phyloP scores from a whole-genome alignment of 1,284 basidiomycete genomes.

The Fomitopsis schrenkii region DNA sequence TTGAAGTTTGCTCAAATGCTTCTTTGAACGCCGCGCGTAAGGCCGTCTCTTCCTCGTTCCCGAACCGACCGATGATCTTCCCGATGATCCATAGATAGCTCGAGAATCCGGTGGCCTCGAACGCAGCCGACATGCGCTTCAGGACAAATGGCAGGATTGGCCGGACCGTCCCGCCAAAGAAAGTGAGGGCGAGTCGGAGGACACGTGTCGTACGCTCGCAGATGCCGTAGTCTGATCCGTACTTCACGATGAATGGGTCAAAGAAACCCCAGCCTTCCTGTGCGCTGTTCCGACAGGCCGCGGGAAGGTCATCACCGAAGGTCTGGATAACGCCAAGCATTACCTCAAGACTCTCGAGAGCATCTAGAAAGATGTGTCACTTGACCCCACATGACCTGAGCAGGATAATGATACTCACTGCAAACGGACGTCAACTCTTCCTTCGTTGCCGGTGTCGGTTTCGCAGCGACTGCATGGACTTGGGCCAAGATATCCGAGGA shows the following conservation, averaged over 20 bases:
- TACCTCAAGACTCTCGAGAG: slow-evolving; percentile 85
- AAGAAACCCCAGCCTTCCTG: slow-evolving; percentile 83
- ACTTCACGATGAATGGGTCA: slow-evolving; percentile 76
- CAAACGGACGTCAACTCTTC: slow-evolving; percentile 48
- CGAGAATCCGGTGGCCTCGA: slow-evolving; percentile 80
- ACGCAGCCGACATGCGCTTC: slow-evolving; percentile 72
- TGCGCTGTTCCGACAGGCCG: slow-evolving; percentile 76
- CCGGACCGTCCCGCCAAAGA: slow-evolving; percentile 74
- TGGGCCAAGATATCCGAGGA: slow-evolving; percentile 69
- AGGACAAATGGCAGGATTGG: slow-evolving; percentile 71
- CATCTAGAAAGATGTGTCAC: slow-evolving; percentile 44
- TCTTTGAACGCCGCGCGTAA: slow-evolving; percentile 56
- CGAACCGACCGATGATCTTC: slow-evolving; percentile 76
- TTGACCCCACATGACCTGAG: slow-evolving; percentile 11
- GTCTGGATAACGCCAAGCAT: slow-evolving; percentile 80
- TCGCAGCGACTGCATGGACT: slow-evolving; percentile 58
- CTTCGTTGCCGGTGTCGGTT: slow-evolving; percentile 49
- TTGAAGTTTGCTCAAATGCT: slow-evolving; percentile 74
- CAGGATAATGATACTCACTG: slow-evolving; percentile 15
- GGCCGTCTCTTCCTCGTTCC: slow-evolving; percentile 50
- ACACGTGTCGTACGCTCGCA: slow-evolving; percentile 88
- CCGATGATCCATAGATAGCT: slow-evolving; percentile 95
- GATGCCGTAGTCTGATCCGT: slow-evolving; percentile 76
- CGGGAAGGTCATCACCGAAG: slow-evolving; percentile 80
- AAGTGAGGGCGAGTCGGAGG: slow-evolving; percentile 76